Percentiles rank a stretch among this genome's conserved stretches.
Conservation (phyloP, 2,329 filamentous ascomycete genomes). For the Exophiala sideris region DNA sequence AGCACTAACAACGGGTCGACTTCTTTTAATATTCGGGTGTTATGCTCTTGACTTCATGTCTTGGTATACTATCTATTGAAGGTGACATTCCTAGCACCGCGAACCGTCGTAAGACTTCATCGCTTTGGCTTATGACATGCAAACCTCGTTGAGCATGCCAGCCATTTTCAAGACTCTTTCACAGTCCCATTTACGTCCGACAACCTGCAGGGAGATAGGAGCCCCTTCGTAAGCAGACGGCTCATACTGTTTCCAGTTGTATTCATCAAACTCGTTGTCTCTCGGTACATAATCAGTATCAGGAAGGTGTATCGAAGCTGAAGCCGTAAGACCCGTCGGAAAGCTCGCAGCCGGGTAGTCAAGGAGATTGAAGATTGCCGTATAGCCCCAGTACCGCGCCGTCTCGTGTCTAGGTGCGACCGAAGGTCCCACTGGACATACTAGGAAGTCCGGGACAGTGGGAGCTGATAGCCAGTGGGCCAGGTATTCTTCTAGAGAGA, state of each 20-base stretch:
- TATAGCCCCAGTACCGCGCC: slow-evolving; percentile 58
- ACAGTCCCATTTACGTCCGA: slow-evolving; percentile 52
- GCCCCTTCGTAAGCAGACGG: slow-evolving; percentile 48
- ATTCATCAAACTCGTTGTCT: slow-evolving; percentile 7
- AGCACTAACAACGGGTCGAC: too few relatives aligned
- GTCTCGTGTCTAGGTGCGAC: slow-evolving; percentile 58
- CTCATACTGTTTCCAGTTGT: slow-evolving; percentile 10
- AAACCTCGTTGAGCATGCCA: slow-evolving; percentile 5
- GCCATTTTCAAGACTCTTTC: slow-evolving; percentile 40
- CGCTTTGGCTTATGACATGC: too few relatives aligned
- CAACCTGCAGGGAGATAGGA: slow-evolving; percentile 53
- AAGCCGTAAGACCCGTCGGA: slow-evolving; percentile 44
- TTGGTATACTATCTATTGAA: too few relatives aligned
- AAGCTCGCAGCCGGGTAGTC: slow-evolving; percentile 59
- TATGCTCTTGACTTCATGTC: too few relatives aligned
- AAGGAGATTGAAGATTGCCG: slow-evolving; percentile 56
- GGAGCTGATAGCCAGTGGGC: slow-evolving; percentile 30
- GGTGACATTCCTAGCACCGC: too few relatives aligned
- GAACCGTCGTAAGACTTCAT: too few relatives aligned
- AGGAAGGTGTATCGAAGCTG: slow-evolving; percentile 33
- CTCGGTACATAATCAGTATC: slow-evolving; percentile 33
- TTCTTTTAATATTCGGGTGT: too few relatives aligned
- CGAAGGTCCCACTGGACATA: slow-evolving; percentile 57
- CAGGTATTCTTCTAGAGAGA: slow-evolving; percentile 23
- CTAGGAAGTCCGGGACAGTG: slow-evolving; percentile 21